phyloP scores from a whole-genome alignment of 2,329 filamentous ascomycete genomes.

The Beauveria pseudobassiana region DNA sequence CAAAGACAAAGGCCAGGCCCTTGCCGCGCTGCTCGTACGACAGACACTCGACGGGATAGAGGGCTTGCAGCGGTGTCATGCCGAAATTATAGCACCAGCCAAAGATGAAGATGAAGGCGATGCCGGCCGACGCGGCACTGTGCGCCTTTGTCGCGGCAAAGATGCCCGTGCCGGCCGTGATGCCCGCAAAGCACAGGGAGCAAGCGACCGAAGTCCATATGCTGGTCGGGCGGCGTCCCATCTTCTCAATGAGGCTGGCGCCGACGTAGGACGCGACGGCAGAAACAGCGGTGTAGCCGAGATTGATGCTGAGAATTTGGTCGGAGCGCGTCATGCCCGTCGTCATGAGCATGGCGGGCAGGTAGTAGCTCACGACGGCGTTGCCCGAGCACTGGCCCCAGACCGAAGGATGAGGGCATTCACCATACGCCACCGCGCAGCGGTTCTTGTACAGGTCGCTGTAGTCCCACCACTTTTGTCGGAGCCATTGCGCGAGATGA shows the following conservation, averaged over 20 bases:
- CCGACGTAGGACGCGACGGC: constrained; percentile 41
- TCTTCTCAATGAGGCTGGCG: constrained; percentile 37
- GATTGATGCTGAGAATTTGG: constrained; percentile 37
- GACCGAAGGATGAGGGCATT: constrained; percentile 1
- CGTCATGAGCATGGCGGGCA: constrained; percentile 40
- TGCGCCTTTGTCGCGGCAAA: constrained; percentile 16
- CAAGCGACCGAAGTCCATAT: constrained; percentile 38
- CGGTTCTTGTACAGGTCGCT: constrained; percentile 28
- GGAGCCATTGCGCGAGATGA: constrained; percentile 25
- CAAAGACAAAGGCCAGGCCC: constrained; percentile 32
- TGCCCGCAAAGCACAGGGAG: constrained; percentile 30
- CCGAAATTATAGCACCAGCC: constrained; percentile 35
- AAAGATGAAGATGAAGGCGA: constrained; percentile 36
- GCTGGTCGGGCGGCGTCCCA: constrained; percentile 45
- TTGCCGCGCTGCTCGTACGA: constrained; percentile 32
- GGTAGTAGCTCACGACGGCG: constrained; percentile 39
- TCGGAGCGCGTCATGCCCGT: constrained; percentile 36
- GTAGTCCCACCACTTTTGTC: constrained; percentile 36
- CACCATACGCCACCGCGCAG: background rate
- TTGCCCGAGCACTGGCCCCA: constrained; percentile 41
- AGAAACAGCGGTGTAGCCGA: constrained; percentile 41
- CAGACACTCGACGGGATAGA: constrained; percentile 35
- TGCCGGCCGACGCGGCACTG: background rate
- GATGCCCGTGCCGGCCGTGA: constrained; percentile 40
- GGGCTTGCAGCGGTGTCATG: constrained; percentile 40